Conservation (phyloP, 108 stramenopile genomes). For the Cyclotella choctawhatcheeana region DNA sequence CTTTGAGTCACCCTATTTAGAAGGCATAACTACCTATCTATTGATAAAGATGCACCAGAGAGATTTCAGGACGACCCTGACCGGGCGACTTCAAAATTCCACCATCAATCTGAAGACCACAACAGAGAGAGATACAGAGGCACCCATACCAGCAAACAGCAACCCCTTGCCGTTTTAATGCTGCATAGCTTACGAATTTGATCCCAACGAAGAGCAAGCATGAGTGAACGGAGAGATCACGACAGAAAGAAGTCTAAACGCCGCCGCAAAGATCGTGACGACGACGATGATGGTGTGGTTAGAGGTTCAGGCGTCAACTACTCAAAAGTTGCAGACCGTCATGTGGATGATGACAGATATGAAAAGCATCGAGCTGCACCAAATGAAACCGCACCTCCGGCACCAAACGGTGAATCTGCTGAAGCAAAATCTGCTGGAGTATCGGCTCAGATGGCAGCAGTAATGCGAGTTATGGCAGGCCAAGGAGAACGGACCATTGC, state of each 20-base stretch:
- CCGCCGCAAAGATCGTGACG: conserved; percentile 31
- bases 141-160: no score
- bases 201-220: no score
- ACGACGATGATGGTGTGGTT: conserved; percentile 14
- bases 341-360: conserved; percentile 59
- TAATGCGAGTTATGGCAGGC: conserved; percentile 91
- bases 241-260: conserved; percentile 33
- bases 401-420: background rate
- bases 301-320: conserved; percentile 57
- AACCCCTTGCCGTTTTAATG: no score
- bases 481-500: conserved; percentile 91
- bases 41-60: no score
- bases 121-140: no score
- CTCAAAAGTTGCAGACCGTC: conserved; percentile 55
- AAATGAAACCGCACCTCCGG: conserved; percentile 4
- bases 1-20: no score
- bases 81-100: no score
- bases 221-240: conserved; percentile 22
- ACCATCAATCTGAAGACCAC: no score
- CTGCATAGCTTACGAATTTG: no score
- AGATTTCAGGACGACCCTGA: no score
- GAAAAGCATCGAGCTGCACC: conserved; percentile 43
- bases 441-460: conserved; percentile 95
- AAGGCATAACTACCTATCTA: no score
- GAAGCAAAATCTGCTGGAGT: conserved; percentile 35